These are phyloP conservation scores for Rhodosporidiobolus sp. DNA, from an alignment of 768 basidiomycete genomes.

Conservation along the genomic window DNA sequence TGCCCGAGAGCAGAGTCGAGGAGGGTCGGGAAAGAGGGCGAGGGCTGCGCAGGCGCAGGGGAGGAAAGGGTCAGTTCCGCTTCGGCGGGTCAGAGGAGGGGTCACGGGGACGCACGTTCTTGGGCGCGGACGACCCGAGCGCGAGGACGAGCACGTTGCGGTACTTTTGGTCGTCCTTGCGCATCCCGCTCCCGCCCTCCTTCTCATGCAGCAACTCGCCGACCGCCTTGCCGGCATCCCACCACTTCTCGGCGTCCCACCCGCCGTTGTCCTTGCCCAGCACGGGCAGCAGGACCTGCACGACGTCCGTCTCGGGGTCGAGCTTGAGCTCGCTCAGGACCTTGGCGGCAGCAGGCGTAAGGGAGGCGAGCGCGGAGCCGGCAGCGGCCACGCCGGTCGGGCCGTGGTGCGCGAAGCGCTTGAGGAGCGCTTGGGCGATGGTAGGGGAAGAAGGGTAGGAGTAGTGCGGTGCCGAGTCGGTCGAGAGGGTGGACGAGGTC, in stretches of 20 bases:
- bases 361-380: neutral
- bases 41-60: neutral
- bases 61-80: neutral
- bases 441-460: neutral
- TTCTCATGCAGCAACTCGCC: constrained; percentile 11
- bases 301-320: constrained; percentile 14
- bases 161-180: constrained; percentile 2
- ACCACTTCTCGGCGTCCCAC: constrained; percentile 16
- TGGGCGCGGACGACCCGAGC: neutral
- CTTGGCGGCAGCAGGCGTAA: neutral
- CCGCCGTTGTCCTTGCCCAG: neutral
- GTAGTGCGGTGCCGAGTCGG: neutral
- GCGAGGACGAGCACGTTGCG: constrained; percentile 12
- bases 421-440: constrained; percentile 13
- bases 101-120: neutral
- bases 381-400: neutral
- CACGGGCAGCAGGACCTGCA: constrained; percentile 12
- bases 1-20: constrained; percentile 11
- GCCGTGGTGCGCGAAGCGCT: constrained; percentile 5
- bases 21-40: neutral
- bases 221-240: constrained; percentile 14
- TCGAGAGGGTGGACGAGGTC: neutral
- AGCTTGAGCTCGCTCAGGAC: neutral
- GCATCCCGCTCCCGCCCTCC: constrained; percentile 3
- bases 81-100: neutral